These are phyloP conservation scores for Tolypocladium cylindrosporum DNA, from an alignment of 2,329 filamentous ascomycete species.

Conservation along the genomic window DNA sequence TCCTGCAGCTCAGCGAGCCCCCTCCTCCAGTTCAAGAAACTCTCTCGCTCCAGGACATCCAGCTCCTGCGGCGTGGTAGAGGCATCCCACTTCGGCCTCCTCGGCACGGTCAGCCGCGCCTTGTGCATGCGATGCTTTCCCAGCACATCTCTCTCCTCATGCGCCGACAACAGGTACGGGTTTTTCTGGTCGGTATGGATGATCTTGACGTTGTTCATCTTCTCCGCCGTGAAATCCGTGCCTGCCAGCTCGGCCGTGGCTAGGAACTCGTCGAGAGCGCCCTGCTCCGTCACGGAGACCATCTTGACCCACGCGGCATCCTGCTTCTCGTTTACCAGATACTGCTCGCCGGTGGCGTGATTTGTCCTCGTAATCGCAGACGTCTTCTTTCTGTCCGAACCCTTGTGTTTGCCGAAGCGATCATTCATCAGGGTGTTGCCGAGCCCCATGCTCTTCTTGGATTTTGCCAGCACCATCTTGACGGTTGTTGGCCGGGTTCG, in stretches of 20 bases:
- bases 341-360: slow-evolving; percentile 74
- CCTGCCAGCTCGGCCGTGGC: slow-evolving; percentile 94
- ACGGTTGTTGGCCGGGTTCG: slow-evolving; percentile 3
- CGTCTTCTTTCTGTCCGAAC: slow-evolving; percentile 66
- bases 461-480: slow-evolving; percentile 65
- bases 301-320: slow-evolving; percentile 98
- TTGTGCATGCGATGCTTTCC: slow-evolving; percentile 78
- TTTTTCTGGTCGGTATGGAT: slow-evolving; percentile 96
- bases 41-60: slow-evolving; percentile 68
- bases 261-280: slow-evolving; percentile 90
- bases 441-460: slow-evolving; percentile 88
- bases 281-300: slow-evolving; percentile 97
- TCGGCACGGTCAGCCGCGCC: slow-evolving; percentile 72
- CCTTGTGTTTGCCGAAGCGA: slow-evolving; percentile 90
- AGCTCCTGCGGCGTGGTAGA: slow-evolving; percentile 75
- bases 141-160: slow-evolving; percentile 69
- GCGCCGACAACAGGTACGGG: slow-evolving; percentile 77
- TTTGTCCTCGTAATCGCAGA: slow-evolving; percentile 55
- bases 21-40: slow-evolving; percentile 78
- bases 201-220: slow-evolving; percentile 98
- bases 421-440: slow-evolving; percentile 99
- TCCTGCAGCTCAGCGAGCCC: slow-evolving; percentile 89
- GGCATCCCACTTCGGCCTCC: slow-evolving; percentile 81
- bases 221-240: slow-evolving; percentile 97
- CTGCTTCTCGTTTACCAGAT: slow-evolving; percentile 82